A percentile compares a stretch with the other conserved stretches of the same genome.
Evolutionary conservation across 2,329 filamentous ascomycete species (phyloP).

Genomic region (Neopestalotiopsis sp.): DNA sequence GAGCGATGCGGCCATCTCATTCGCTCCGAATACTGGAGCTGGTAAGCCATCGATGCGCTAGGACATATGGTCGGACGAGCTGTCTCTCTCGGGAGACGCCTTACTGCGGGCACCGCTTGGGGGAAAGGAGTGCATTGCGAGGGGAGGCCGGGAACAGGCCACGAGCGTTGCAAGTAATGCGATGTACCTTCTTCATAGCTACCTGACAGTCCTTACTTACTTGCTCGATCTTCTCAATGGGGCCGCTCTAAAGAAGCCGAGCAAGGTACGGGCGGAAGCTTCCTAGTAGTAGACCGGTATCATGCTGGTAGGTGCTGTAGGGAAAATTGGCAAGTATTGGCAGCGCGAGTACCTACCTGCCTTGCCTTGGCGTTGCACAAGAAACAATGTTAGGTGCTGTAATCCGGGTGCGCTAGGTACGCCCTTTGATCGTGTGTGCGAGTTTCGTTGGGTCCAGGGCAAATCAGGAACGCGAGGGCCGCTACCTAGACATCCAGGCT

Average conservation of each 20-base stretch:
- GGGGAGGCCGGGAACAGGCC: neutral
- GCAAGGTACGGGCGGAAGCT: neutral
- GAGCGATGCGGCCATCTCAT: slow-evolving; percentile 3
- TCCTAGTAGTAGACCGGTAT: neutral
- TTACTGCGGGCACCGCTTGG: neutral
- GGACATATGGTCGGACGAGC: slow-evolving; percentile 13
- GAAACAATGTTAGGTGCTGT: neutral
- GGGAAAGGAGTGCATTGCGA: neutral
- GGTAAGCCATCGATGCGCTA: slow-evolving; percentile 5
- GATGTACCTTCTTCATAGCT: neutral
- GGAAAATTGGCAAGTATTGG: neutral
- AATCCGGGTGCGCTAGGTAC: neutral
- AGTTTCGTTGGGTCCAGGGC: neutral
- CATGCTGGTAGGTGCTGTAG: neutral
- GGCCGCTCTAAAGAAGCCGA: neutral
- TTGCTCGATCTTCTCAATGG: neutral
- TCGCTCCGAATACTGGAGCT: slow-evolving; percentile 3
- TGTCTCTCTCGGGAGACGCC: neutral
- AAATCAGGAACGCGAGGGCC: slow-evolving; percentile 16
- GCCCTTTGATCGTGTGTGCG: slow-evolving; percentile 7
- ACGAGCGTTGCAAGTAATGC: neutral
- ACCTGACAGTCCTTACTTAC: neutral
- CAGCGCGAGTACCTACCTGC: neutral
- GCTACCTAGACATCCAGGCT: slow-evolving; percentile 10
- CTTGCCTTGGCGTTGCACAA: neutral